phyloP scores from a whole-genome alignment of 1,284 basidiomycete species.

The Sanghuangporus baumii region DNA sequence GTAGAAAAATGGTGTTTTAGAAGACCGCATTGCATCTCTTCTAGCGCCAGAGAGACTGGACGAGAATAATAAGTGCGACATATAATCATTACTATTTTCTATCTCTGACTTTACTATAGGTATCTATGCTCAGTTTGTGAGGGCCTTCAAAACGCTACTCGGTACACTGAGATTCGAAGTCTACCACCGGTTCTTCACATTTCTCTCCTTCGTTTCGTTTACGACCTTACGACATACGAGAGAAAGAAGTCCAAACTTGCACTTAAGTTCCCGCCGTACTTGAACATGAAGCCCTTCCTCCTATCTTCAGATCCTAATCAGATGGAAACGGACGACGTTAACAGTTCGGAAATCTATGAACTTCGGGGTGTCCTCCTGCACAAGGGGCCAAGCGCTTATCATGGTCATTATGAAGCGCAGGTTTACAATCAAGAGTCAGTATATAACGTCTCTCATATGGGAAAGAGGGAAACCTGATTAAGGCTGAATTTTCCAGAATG shows the following conservation, averaged over 20 bases:
- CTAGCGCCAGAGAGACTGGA: slow-evolving; percentile 66
- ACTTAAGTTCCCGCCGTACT: slow-evolving; percentile 64
- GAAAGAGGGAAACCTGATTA: not conserved
- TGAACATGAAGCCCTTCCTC: slow-evolving; percentile 73
- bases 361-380: slow-evolving; percentile 80
- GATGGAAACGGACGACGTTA: slow-evolving; percentile 9
- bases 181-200: slow-evolving; percentile 87
- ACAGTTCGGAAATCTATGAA: slow-evolving; percentile 53
- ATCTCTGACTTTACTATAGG: slow-evolving; percentile 31
- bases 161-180: slow-evolving; percentile 59
- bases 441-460: slow-evolving; percentile 8
- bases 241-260: slow-evolving; percentile 80
- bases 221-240: slow-evolving; percentile 68
- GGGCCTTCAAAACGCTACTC: slow-evolving; percentile 67
- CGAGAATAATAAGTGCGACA: slow-evolving; percentile 70
- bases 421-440: slow-evolving; percentile 68
- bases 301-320: slow-evolving; percentile 20
- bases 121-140: slow-evolving; percentile 76
- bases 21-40: slow-evolving; percentile 59
- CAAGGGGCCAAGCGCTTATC: slow-evolving; percentile 82
- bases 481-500: slow-evolving; percentile 36
- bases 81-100: not conserved
- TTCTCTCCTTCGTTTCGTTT: slow-evolving; percentile 85
- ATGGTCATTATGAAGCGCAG: slow-evolving; percentile 90
- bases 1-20: slow-evolving; percentile 66